Conservation (phyloP, 192 early-diverging fungal species). For the Backusella westeae region DNA sequence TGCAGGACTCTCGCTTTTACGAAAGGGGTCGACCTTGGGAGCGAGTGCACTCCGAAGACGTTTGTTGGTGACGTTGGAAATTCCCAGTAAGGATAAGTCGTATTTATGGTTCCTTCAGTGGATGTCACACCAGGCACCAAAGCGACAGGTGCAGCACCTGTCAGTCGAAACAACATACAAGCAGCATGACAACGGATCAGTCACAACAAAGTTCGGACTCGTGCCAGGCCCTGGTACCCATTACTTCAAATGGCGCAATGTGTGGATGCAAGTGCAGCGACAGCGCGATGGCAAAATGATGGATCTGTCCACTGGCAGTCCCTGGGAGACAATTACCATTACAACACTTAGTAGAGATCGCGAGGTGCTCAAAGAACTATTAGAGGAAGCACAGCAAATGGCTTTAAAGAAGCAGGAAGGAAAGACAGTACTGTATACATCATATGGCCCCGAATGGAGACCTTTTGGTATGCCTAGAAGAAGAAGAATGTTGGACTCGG, state of each 20-base stretch:
- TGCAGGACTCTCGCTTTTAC: constrained; percentile 75
- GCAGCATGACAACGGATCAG: constrained; percentile 89
- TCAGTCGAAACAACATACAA: constrained; percentile 87
- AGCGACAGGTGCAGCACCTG: constrained; percentile 61
- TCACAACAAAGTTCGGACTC: constrained; percentile 77
- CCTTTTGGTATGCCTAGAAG: constrained; percentile 92
- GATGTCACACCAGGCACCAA: constrained; percentile 68
- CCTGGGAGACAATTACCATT: constrained; percentile 93
- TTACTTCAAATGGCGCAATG: constrained; percentile 72
- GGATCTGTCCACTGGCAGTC: constrained; percentile 87
- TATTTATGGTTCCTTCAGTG: constrained; percentile 95
- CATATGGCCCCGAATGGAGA: constrained; percentile 94
- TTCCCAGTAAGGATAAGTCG: constrained; percentile 89
- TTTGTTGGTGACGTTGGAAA: constrained; percentile 89
- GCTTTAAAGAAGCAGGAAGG: constrained; percentile 91
- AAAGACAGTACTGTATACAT: constrained; percentile 94
- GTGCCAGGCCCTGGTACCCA: constrained; percentile 94
- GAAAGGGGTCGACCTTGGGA: constrained; percentile 67
- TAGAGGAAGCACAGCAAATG: constrained; percentile 77
- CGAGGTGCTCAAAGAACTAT: constrained; percentile 67
- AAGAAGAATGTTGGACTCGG: constrained; percentile 67
- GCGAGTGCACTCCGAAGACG: constrained; percentile 70
- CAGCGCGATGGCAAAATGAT: constrained; percentile 86
- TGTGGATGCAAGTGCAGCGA: constrained; percentile 83
- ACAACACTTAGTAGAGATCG: constrained; percentile 87